These are phyloP conservation scores for Austroboletus niveus DNA, from an alignment of 1,284 basidiomycete genomes.

Conservation along the genomic window DNA sequence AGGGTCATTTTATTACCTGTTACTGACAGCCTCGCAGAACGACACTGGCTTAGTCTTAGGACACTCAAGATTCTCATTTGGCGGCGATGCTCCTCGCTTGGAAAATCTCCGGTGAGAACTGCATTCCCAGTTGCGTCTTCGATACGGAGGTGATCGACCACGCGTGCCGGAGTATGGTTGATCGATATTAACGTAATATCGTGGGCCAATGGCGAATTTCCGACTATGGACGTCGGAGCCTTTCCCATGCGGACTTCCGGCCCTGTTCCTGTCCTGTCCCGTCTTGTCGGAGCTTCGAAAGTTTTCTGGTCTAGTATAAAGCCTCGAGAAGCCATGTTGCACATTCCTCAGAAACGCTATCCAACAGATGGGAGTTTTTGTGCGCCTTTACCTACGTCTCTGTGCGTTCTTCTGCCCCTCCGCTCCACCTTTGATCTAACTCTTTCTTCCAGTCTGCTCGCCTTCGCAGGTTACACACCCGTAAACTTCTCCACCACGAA, in stretches of 20 bases:
- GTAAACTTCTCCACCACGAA: constrained; percentile 18
- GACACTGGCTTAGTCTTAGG: too few species aligned
- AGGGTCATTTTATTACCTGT: too few species aligned
- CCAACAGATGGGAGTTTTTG: constrained; percentile 37
- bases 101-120: not conserved
- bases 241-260: constrained; percentile 18
- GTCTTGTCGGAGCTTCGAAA: constrained; percentile 31
- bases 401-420: constrained; percentile 17
- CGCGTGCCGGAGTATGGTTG: not conserved
- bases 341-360: constrained; percentile 21
- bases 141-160: not conserved
- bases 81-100: not conserved
- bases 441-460: constrained; percentile 21
- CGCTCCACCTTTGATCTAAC: constrained; percentile 5
- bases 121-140: too few species aligned
- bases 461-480: constrained; percentile 33
- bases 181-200: constrained; percentile 13
- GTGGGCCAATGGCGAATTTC: constrained; percentile 29
- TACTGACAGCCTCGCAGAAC: too few species aligned
- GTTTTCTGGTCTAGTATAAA: constrained; percentile 24
- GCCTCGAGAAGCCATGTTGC: not conserved
- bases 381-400: constrained; percentile 29
- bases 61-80: too few species aligned
- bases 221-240: not conserved
- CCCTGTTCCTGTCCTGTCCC: constrained; percentile 22